These are phyloP conservation scores for Emergomyces pasteurianus DNA, from an alignment of 2,329 filamentous ascomycete genomes.

Conservation along the genomic window DNA sequence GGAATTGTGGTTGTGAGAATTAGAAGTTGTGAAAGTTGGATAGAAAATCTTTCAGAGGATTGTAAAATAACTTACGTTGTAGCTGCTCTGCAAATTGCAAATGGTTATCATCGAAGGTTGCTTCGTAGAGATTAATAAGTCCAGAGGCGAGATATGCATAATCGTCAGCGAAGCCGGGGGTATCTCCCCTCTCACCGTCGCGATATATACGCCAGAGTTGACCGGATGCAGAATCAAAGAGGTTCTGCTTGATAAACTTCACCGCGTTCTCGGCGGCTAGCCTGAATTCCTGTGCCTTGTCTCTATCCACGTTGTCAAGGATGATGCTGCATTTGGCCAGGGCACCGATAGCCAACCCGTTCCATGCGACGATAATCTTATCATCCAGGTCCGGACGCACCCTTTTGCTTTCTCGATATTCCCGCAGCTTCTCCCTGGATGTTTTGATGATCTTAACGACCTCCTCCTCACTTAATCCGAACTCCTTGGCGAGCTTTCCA, in stretches of 20 bases:
- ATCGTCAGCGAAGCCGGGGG: conserved; percentile 77
- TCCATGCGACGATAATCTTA: conserved; percentile 79
- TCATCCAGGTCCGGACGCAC: conserved; percentile 69
- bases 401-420: conserved; percentile 61
- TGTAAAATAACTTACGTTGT: conserved; percentile 47
- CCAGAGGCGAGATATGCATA: conserved; percentile 83
- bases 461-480: conserved; percentile 58
- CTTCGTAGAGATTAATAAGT: conserved; percentile 71
- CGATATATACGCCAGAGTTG: conserved; percentile 65
- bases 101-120: conserved; percentile 63
- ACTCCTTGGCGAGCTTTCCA: conserved; percentile 59
- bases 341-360: conserved; percentile 74
- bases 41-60: background rate
- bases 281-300: conserved; percentile 50
- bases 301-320: conserved; percentile 48
- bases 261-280: conserved; percentile 56
- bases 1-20: conserved; percentile 10
- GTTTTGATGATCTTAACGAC: conserved; percentile 54
- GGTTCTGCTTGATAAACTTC: conserved; percentile 56
- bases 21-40: background rate
- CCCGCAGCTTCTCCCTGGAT: conserved; percentile 56
- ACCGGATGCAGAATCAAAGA: conserved; percentile 55
- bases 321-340: conserved; percentile 64
- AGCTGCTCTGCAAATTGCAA: conserved; percentile 71
- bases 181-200: conserved; percentile 49